Conservation (phyloP, 306 rosid species). For the Cercis canadensis region DNA sequence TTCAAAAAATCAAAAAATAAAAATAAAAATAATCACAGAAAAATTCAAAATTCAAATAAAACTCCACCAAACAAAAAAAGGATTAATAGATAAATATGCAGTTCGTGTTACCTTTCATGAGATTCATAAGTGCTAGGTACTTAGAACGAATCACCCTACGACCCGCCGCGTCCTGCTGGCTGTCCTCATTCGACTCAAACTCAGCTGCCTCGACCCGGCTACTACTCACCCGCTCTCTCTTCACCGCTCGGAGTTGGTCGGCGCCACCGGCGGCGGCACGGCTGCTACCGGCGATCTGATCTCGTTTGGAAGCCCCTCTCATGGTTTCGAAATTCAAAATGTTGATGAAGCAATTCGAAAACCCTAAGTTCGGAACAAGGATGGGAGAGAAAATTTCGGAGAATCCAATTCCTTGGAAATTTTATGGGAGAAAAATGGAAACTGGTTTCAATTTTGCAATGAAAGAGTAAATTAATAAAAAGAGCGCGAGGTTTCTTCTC, state of each 20-base stretch:
- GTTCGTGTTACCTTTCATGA: slow-evolving; percentile 57
- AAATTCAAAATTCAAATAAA: neutral
- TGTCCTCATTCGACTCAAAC: slow-evolving; percentile 27
- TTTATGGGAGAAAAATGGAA: too few species aligned
- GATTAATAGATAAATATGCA: neutral
- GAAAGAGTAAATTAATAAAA: too few species aligned
- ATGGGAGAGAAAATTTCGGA: neutral
- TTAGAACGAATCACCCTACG: slow-evolving; percentile 73
- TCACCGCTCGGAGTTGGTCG: slow-evolving; percentile 39
- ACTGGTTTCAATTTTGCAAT: too few species aligned
- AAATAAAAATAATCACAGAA: neutral
- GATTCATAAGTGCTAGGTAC: slow-evolving; percentile 56
- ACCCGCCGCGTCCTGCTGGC: slow-evolving; percentile 45
- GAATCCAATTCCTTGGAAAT: too few species aligned
- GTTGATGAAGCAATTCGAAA: neutral
- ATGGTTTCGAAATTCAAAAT: slow-evolving; percentile 4
- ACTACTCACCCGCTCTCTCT: slow-evolving; percentile 47
- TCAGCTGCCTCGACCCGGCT: slow-evolving; percentile 22
- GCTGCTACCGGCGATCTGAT: slow-evolving; percentile 7
- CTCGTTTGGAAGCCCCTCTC: slow-evolving; percentile 37
- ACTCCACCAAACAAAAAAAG: neutral
- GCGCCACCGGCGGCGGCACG: slow-evolving; percentile 1
- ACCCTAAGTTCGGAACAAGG: slow-evolving; percentile 35
- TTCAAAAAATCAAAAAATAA: neutral
- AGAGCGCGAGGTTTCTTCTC: too few species aligned